These are phyloP conservation scores for Aspergillus neoniger DNA, from an alignment of 2,329 filamentous ascomycete species.

Conservation along the genomic window DNA sequence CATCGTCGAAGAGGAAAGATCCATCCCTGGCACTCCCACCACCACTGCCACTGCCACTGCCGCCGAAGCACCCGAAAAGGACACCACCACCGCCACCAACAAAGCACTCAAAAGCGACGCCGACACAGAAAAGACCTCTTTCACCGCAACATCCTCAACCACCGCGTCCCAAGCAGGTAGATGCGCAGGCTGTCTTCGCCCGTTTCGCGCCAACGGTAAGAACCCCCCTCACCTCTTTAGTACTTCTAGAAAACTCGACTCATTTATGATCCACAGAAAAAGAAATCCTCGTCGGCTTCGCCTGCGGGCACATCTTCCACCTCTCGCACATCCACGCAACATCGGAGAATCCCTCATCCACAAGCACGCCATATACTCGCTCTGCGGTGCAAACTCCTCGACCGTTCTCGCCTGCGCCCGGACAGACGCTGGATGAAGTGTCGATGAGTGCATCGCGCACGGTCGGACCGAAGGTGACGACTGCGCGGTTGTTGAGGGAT, in stretches of 20 bases:
- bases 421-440: slow-evolving; percentile 27
- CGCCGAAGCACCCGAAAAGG: slow-evolving; percentile 3
- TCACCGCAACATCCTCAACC: slow-evolving; percentile 5
- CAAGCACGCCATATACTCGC: slow-evolving; percentile 21
- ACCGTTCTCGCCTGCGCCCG: slow-evolving; percentile 21
- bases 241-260: neutral
- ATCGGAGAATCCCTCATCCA: slow-evolving; percentile 28
- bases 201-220: slow-evolving; percentile 43
- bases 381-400: slow-evolving; percentile 27
- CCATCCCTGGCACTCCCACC: slow-evolving; percentile 9
- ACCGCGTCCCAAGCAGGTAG: slow-evolving; percentile 27
- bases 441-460: slow-evolving; percentile 50
- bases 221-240: neutral
- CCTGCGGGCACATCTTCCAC: slow-evolving; percentile 70
- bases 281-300: slow-evolving; percentile 64
- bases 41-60: too few species aligned
- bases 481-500: slow-evolving; percentile 75
- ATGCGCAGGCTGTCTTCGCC: slow-evolving; percentile 43
- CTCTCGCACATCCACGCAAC: slow-evolving; percentile 58
- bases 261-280: slow-evolving; percentile 41
- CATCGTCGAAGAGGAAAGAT: slow-evolving; percentile 49
- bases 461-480: slow-evolving; percentile 83
- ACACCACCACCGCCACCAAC: neutral
- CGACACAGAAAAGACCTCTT: slow-evolving; percentile 20
- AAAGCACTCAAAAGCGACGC: slow-evolving; percentile 12